phyloP scores from a whole-genome alignment of 2,329 filamentous ascomycete genomes.

The Knoxdaviesia proteae region DNA sequence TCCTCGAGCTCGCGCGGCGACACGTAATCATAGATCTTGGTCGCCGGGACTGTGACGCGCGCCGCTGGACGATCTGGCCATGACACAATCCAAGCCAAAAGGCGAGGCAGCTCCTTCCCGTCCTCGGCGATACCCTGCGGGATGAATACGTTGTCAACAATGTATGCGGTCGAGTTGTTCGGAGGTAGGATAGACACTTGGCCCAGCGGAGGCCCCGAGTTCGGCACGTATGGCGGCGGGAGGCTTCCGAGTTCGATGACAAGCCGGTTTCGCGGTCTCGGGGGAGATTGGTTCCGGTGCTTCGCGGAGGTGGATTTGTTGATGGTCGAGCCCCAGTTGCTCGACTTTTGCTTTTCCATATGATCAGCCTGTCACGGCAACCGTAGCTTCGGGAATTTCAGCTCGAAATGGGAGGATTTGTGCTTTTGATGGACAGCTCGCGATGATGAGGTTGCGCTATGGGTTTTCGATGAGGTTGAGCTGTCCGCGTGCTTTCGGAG shows the following conservation, averaged over 20 bases:
- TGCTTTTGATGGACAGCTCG: no score
- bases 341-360: no score
- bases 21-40: slow-evolving; percentile 34
- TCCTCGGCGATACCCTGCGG: slow-evolving; percentile 15
- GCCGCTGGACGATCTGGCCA: slow-evolving; percentile 31
- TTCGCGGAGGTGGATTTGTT: no score
- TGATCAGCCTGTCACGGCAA: no score
- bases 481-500: no score
- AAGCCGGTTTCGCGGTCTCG: not conserved
- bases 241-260: slow-evolving; percentile 11
- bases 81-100: slow-evolving; percentile 31
- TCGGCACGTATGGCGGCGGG: slow-evolving; percentile 17
- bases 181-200: slow-evolving; percentile 25
- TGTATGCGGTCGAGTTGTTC: slow-evolving; percentile 33
- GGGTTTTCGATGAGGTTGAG: no score
- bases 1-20: slow-evolving; percentile 33
- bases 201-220: slow-evolving; percentile 24
- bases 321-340: no score
- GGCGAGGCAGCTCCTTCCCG: slow-evolving; percentile 16
- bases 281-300: no score
- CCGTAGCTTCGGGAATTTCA: no score
- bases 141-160: slow-evolving; percentile 29
- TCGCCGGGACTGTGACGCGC: slow-evolving; percentile 22
- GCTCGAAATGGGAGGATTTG: no score
- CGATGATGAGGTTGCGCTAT: no score